Evolutionary conservation across 352 stramenopile species (phyloP).

Genomic region (Halophytophthora polymorphica): DNA sequence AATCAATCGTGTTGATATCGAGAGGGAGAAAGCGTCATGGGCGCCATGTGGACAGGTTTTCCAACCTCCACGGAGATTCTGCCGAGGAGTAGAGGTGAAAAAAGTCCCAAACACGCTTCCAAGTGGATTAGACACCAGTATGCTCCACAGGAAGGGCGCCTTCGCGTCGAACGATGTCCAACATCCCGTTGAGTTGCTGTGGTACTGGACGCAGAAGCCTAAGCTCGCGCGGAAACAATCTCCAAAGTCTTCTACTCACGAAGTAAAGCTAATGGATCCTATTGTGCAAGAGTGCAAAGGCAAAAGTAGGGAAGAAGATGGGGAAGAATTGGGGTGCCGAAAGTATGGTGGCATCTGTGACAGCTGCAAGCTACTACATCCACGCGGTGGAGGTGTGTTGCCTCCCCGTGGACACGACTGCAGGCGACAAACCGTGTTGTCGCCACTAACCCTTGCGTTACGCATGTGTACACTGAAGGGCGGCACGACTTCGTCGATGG

Average conservation of each 20-base stretch:
- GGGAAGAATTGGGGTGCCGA: constrained; percentile 17
- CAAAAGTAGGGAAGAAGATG: not conserved
- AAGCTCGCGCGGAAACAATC: not conserved
- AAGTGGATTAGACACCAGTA: not conserved
- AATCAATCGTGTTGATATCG: not conserved
- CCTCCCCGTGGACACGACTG: not conserved
- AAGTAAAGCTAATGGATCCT: not conserved
- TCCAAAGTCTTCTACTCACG: not conserved
- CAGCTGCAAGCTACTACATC: constrained; percentile 1
- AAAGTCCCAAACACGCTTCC: not conserved
- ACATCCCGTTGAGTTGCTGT: constrained; percentile 21
- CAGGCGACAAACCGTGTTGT: not conserved
- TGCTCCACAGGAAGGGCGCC: not conserved
- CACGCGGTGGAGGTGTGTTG: not conserved
- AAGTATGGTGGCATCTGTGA: constrained; percentile 27
- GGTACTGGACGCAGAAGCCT: constrained; percentile 22
- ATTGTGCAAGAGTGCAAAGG: not conserved
- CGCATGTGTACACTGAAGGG: constrained; percentile 18
- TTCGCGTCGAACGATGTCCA: constrained; percentile 14
- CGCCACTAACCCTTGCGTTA: constrained; percentile 35
- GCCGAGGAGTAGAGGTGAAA: not conserved
- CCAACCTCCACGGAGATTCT: constrained; percentile 7
- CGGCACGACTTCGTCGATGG: not conserved
- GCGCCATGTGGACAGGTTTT: constrained; percentile 41
- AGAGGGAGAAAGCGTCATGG: constrained; percentile 31